Percentiles rank a stretch among this genome's conserved stretches.
These are phyloP conservation scores for Venturia asperata DNA, from an alignment of 2,329 filamentous ascomycete species.

Conservation along the genomic window DNA sequence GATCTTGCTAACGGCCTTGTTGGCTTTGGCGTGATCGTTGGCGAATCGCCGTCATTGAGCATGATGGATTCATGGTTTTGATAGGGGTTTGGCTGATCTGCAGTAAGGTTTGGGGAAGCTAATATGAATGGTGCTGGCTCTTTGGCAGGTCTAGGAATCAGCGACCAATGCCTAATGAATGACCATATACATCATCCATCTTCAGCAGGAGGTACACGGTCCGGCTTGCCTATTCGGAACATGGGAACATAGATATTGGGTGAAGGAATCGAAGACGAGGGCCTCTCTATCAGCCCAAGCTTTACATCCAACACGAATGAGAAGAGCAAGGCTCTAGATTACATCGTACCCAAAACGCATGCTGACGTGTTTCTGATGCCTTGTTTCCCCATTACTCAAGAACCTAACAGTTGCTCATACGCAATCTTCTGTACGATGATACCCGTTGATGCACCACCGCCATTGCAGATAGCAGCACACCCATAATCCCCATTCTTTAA, in stretches of 20 bases:
- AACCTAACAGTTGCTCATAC: conserved; percentile 25
- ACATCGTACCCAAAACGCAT: too few species aligned
- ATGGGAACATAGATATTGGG: too few species aligned
- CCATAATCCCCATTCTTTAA: conserved; percentile 89
- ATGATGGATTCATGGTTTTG: background rate
- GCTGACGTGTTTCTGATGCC: too few species aligned
- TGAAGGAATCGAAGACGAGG: too few species aligned
- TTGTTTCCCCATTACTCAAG: background rate
- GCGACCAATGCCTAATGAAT: background rate
- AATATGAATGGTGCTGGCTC: background rate
- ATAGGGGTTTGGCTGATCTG: background rate
- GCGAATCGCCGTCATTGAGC: background rate
- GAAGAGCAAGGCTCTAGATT: too few species aligned
- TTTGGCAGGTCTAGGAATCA: background rate
- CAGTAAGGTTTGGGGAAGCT: background rate
- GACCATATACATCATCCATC: too few species aligned
- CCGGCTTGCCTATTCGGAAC: too few species aligned
- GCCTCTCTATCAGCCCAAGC: too few species aligned
- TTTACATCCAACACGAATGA: too few species aligned
- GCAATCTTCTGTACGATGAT: conserved; percentile 79
- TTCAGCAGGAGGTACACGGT: too few species aligned
- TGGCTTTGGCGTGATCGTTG: background rate
- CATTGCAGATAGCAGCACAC: conserved; percentile 93
- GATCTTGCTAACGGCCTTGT: background rate
- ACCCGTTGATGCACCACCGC: conserved; percentile 84